phyloP scores from a whole-genome alignment of 2,329 filamentous ascomycete species.

The Camillea tinctor region DNA sequence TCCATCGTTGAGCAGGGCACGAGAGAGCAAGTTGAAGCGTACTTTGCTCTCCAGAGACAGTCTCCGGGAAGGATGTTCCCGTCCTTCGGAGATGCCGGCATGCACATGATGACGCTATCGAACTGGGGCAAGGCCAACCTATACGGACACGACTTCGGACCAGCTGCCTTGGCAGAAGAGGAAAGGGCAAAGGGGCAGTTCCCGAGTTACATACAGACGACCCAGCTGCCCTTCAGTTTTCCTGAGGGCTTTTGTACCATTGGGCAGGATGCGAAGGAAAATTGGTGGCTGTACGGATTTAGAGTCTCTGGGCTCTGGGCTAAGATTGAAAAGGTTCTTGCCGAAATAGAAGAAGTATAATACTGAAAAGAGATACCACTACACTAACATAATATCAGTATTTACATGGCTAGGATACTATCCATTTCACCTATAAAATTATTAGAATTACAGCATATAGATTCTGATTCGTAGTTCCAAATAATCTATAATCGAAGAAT shows the following conservation, averaged over 20 bases:
- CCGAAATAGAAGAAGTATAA: too few species aligned
- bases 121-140: slow-evolving; percentile 41
- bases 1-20: slow-evolving; percentile 36
- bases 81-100: slow-evolving; percentile 32
- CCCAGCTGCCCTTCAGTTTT: not conserved
- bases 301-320: not conserved
- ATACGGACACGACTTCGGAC: slow-evolving; percentile 37
- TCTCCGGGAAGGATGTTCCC: slow-evolving; percentile 18
- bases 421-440: too few species aligned
- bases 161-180: slow-evolving; percentile 23
- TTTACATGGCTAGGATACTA: too few species aligned
- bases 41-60: slow-evolving; percentile 26
- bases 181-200: slow-evolving; percentile 3
- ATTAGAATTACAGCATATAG: too few species aligned
- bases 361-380: too few species aligned
- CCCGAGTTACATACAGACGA: slow-evolving; percentile 1
- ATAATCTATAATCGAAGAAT: too few species aligned
- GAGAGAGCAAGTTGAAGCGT: slow-evolving; percentile 28
- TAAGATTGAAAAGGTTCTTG: not conserved
- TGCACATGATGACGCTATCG: slow-evolving; percentile 35
- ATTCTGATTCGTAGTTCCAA: too few species aligned
- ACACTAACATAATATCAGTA: too few species aligned
- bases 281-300: slow-evolving; percentile 27
- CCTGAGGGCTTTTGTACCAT: slow-evolving; percentile 1
- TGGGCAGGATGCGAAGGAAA: slow-evolving; percentile 29